Base-by-base conservation (phyloP, 495 filamentous ascomycete species). In the Xylaria palmicola region DNA sequence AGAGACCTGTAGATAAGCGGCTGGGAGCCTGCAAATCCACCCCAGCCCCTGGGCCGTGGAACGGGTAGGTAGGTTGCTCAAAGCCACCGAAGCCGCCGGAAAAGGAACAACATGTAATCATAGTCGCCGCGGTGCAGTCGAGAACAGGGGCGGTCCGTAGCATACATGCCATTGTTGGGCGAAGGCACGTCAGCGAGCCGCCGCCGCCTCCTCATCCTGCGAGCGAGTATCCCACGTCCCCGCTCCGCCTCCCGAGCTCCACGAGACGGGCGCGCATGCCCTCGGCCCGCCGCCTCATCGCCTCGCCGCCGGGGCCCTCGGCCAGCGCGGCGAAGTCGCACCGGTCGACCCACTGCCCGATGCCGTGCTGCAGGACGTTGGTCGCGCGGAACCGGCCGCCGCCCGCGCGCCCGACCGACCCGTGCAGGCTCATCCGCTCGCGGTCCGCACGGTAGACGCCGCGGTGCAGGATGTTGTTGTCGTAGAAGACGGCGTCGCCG, bases 401-500 rank as follows among this genome's bases (percentile, higher is more conserved):
- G 6, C 61, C 74, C 43, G 80, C 82, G 71, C 85, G 75, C 9
- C 90, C 90, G 40, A 95, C 78, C 67, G 87, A 88, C n/a, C 90
- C 91, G 79, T 95, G 90, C 74, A 93, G 66, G 66, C 90, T 95
- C 76, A 90, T 76, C 60, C 91, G 73, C 72, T 88, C 86, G 66
- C 76, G 81, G n/a, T 59, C 65, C 0, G 68, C 74, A 4, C 78
- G 74, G 67, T 95, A 95, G n/a, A 87, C 83, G 0, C 89, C 91
- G 1, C 90, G 80, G 58, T 95, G 91, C 69, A 93, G 61, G 53
- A 95, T 93, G 74, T 95, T 93, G 62, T 91, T 93, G 73, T 95
- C 84, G 69, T 95, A 93, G 67, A 95, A 95, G 36, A 89, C 88
- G 7, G 87, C 80, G 71, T 93, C 90, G 0, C 90, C 91, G 0